These are phyloP conservation scores for Styphnolobium japonicum DNA, from an alignment of 306 rosid genomes.

Conservation along the genomic window DNA sequence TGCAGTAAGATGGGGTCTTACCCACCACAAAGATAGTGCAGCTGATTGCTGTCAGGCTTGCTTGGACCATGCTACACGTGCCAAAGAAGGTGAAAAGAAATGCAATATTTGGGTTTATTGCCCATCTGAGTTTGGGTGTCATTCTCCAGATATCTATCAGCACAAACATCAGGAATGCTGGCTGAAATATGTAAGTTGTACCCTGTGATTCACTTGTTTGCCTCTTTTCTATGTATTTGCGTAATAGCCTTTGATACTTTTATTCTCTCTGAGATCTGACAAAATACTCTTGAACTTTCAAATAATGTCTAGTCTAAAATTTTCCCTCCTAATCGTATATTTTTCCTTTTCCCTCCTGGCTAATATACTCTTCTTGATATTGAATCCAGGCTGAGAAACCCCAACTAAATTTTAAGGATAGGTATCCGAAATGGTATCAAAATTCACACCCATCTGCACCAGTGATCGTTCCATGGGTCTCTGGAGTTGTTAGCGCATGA, in stretches of 20 bases:
- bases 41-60: slow-evolving; percentile 98
- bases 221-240: background rate
- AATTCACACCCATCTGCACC: slow-evolving; percentile 67
- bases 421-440: slow-evolving; percentile 70
- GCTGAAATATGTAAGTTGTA: slow-evolving; percentile 79
- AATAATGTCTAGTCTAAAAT: slow-evolving; percentile 13
- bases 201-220: background rate
- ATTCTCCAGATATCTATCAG: slow-evolving; percentile 85
- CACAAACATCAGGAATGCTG: slow-evolving; percentile 90
- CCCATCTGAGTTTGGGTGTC: slow-evolving; percentile 79
- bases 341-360: background rate
- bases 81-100: slow-evolving; percentile 67
- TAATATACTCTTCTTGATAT: slow-evolving; percentile 16
- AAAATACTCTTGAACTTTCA: background rate
- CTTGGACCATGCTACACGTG: slow-evolving; percentile 72
- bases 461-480: slow-evolving; percentile 73
- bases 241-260: background rate
- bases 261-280: background rate
- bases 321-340: background rate
- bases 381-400: slow-evolving; percentile 74
- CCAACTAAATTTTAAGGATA: slow-evolving; percentile 64
- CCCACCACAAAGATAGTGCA: slow-evolving; percentile 89
- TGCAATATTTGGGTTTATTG: slow-evolving; percentile 98
- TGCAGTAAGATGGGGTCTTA: slow-evolving; percentile 97
- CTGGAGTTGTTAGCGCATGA: slow-evolving; percentile 57